Evolutionary conservation across 208 protist species (phyloP), one percentile per base, ranked within the genome.

Genomic region (Phytomonas francai): DNA sequence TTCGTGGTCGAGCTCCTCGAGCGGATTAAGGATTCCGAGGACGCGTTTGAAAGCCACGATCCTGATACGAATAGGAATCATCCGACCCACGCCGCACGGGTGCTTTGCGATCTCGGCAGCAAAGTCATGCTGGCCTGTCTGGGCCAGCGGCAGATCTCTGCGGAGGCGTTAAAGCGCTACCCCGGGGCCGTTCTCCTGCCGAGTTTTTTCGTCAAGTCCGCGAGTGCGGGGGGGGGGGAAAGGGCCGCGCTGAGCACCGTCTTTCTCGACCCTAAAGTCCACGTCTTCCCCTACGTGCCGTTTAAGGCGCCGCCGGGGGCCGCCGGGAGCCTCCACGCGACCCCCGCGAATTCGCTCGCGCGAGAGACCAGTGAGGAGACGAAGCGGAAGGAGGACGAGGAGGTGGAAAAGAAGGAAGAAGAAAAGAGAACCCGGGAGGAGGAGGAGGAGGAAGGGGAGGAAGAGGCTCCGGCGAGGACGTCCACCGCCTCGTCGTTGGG

Each of bases 71-170:
- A 63, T 22, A 63, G 59, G 16, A 63, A 63, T 22, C 14, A 63
- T 45, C 71, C 76, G n/a, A 54, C 67, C 22, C 81, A 74, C 39
- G 65, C 87, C 36, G 71, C 73, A 51, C 80, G 85, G 42, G 67
- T 92, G 27, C 68, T 96, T 63, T 92, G 86, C 58, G 91, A 96
- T 64, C 33, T 96, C 9, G 88, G 72, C 2, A 81, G 71, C 39
- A 74, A 76, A 0, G 79, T 94, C n/a, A n/a, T n/a, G n/a, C 73
- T 84, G 22, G 83, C 82, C 69, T 78, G 74, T 28, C 75, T 93
- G 22, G 77, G 80, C 0, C 77, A 91, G 64, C 76, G 77, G 27
- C 79, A 88, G 65, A 77, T 82, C 34, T 66, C 68, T 32, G 74
- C 76, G 5, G 88, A 87, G 12, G 74, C 76, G 33, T 71, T 89